Evolutionary conservation across 2,329 filamentous ascomycete genomes (phyloP).

Genomic region (Magnaporthiopsis rhizophila): DNA sequence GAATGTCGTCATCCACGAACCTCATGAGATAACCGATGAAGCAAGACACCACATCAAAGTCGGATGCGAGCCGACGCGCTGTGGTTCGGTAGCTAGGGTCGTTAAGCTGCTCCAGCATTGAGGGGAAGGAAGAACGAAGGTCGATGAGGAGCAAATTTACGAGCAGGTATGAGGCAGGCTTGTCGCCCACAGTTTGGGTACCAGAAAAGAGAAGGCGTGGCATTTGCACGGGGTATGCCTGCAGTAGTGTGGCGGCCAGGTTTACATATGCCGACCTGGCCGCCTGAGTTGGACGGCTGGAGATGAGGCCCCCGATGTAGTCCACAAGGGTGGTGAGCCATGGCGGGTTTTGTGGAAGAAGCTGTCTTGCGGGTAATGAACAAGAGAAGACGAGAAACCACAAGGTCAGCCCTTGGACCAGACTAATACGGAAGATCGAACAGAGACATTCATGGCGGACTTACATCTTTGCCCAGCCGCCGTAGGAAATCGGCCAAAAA

Average conservation of each 20-base stretch:
- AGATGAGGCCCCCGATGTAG: conserved; percentile 46
- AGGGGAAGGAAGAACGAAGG: conserved; percentile 53
- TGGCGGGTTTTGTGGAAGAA: conserved; percentile 37
- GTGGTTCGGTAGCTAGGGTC: conserved; percentile 40
- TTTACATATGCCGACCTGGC: conserved; percentile 53
- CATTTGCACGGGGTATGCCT: conserved; percentile 40
- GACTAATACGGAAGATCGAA: neutral
- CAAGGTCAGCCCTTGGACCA: neutral
- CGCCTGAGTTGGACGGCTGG: conserved; percentile 44
- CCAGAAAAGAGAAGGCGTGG: conserved; percentile 45
- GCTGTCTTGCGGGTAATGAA: conserved; percentile 24
- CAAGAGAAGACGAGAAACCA: neutral
- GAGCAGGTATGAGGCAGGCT: conserved; percentile 54
- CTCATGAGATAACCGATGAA: conserved; percentile 52
- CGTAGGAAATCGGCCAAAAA: conserved; percentile 48
- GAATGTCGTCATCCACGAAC: conserved; percentile 40
- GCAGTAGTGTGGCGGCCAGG: conserved; percentile 48
- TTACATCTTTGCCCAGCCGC: conserved; percentile 27
- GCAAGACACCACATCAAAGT: conserved; percentile 53
- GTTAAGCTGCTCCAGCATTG: conserved; percentile 51
- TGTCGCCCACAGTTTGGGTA: conserved; percentile 27
- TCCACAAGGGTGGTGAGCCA: conserved; percentile 43
- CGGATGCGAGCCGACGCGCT: conserved; percentile 48
- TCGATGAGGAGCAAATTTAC: conserved; percentile 60
- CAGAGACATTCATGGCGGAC: no score